A percentile compares a stretch with the other conserved stretches of the same genome.
Conservation (phyloP, 2,329 filamentous ascomycete genomes). For the Beauveria caledonica region DNA sequence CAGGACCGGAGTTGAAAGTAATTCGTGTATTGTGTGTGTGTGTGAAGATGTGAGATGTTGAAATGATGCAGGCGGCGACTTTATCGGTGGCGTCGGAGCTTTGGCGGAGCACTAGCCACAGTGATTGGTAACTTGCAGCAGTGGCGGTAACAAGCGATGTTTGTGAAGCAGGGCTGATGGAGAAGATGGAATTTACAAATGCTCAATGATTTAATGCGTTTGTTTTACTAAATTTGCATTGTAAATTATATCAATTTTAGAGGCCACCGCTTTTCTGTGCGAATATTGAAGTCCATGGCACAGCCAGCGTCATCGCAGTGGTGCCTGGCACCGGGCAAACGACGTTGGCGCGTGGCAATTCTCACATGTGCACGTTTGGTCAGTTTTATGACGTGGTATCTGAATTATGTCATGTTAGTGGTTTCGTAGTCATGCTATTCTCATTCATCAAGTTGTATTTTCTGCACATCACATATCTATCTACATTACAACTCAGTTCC, state of each 20-base stretch:
- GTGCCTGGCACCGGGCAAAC: not conserved
- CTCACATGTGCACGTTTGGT: too few relatives aligned
- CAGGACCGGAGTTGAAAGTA: not conserved
- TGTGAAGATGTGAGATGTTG: conserved; percentile 2
- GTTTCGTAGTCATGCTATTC: too few relatives aligned
- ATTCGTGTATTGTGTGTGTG: not conserved
- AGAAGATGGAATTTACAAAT: too few relatives aligned
- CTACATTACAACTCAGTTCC: too few relatives aligned
- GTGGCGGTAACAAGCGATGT: not conserved
- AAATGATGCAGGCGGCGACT: conserved; percentile 1
- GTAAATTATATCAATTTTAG: not conserved
- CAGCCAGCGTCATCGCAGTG: not conserved
- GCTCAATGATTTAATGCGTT: not conserved
- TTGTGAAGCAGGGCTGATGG: not conserved
- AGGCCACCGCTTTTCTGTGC: not conserved
- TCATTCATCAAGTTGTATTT: too few relatives aligned
- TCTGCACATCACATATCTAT: too few relatives aligned
- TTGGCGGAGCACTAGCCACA: conserved; percentile 6
- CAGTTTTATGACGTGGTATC: too few relatives aligned
- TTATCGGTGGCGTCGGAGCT: conserved; percentile 10
- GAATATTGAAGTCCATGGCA: not conserved
- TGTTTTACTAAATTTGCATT: not conserved
- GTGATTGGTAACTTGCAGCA: not conserved
- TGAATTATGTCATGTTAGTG: too few relatives aligned
- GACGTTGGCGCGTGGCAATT: not conserved